Evolutionary conservation across 345 rosid genomes (phyloP), one percentile per base, ranked within the genome.

Genomic region (Salix exigua): DNA sequence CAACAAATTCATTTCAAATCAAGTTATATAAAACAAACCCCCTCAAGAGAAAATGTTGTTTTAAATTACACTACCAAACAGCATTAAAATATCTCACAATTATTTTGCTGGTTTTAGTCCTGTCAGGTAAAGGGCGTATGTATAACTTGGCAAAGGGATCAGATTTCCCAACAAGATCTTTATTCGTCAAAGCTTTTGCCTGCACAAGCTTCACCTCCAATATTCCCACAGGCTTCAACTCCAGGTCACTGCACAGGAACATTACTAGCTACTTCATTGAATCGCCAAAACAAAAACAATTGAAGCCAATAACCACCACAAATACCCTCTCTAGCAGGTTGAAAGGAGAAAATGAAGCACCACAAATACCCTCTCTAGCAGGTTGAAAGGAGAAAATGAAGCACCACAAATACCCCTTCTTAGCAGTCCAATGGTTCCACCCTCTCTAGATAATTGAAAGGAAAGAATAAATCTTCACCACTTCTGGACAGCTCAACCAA

Each of bases 141-240:
- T 82, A 91, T 60, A 96, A 7, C 75, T 80, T 87, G 48, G 98
- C 99, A 75, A 84, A 96, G 72, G 99, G 99, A 86, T 96, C 99
- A 9, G 99, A 96, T 87, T 94, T 96, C 73, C 99, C 99, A 67
- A 96, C 86, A 14, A 96, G 37, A 79, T 96, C 99, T 86, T 96
- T 96, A 87, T 94, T 96, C 53, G 97, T 94, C 84, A 96, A 85
- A 76, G 86, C 87, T 85, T 88, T 92, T 26, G 98, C 99, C 83
- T 94, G 99, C 71, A 96, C 97, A 82, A 96, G 99, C 88, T 96
- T 96, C 87, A 92, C 99, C 85, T 94, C 98, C 84, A 96, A 78
- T 38, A 72, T 88, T 48, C 99, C 99, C 74, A 85, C 95, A 10
- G 99, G 96, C 83, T 96, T 96, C 31, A 96, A 83, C 89, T 92